phyloP scores from a whole-genome alignment of 768 basidiomycete genomes.

The Leccinum longicurvipes region DNA sequence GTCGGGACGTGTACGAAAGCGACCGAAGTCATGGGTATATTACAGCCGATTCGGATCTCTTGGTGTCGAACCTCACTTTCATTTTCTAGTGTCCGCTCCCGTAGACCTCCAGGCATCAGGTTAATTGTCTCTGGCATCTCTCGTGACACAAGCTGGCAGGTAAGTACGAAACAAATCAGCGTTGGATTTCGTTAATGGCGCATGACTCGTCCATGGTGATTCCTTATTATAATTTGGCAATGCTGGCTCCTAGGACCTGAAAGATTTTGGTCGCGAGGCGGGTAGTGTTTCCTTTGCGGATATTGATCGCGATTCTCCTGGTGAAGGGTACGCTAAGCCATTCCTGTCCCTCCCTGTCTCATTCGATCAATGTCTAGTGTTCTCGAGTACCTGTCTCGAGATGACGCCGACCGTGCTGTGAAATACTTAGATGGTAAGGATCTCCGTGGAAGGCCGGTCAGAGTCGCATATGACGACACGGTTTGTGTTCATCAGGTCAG shows the following conservation, averaged over 20 bases:
- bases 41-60: not conserved
- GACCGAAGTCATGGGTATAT: slow-evolving; percentile 55
- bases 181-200: slow-evolving; percentile 15
- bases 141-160: slow-evolving; percentile 98
- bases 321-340: slow-evolving; percentile 69
- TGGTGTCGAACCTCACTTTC: slow-evolving; percentile 13
- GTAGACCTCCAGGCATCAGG: slow-evolving; percentile 78
- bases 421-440: slow-evolving; percentile 84
- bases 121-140: slow-evolving; percentile 87
- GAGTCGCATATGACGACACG: slow-evolving; percentile 62
- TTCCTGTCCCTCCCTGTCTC: not conserved
- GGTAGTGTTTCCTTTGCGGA: slow-evolving; percentile 94
- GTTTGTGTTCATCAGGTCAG: slow-evolving; percentile 37
- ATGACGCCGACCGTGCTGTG: slow-evolving; percentile 93
- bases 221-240: slow-evolving; percentile 15
- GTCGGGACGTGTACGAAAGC: slow-evolving; percentile 70
- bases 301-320: slow-evolving; percentile 82
- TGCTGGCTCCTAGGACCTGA: slow-evolving; percentile 75
- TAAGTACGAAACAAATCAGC: slow-evolving; percentile 43
- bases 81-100: slow-evolving; percentile 54
- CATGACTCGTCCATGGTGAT: slow-evolving; percentile 13
- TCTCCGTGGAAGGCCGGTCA: slow-evolving; percentile 78
- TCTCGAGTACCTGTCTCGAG: slow-evolving; percentile 84
- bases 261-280: slow-evolving; percentile 94
- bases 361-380: slow-evolving; percentile 47